Conservation (phyloP, 139 green algal genomes). For the Chlorella ohadii region DNA sequence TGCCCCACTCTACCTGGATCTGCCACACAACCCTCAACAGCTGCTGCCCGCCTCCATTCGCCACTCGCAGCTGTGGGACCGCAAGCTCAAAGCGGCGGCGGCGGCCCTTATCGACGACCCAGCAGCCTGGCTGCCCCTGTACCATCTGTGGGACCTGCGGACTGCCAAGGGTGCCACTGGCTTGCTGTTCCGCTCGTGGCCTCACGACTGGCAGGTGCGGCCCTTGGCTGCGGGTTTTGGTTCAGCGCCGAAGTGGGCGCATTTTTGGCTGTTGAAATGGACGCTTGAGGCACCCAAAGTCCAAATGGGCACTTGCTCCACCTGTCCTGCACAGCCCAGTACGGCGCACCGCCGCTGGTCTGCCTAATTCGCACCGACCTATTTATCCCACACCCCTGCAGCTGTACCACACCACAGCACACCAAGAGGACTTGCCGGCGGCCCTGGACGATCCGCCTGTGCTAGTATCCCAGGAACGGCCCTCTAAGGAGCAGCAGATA, state of each 20-base stretch:
- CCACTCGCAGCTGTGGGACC: slow-evolving; percentile 19
- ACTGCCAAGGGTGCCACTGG: slow-evolving; percentile 29
- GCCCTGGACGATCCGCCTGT: background rate
- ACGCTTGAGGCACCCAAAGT: no score
- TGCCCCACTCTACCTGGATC: no score
- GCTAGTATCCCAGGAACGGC: background rate
- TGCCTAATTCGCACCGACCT: no score
- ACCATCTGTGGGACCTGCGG: slow-evolving; percentile 20
- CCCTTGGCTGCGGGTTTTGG: background rate
- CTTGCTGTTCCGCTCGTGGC: slow-evolving; percentile 24
- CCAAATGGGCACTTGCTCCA: no score
- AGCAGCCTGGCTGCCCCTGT: slow-evolving; percentile 21
- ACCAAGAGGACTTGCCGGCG: background rate
- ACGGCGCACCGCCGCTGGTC: no score
- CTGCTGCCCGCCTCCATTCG: background rate
- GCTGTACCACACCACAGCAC: no score
- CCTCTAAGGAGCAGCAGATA: background rate
- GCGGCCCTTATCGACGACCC: slow-evolving; percentile 28
- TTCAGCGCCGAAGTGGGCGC: no score
- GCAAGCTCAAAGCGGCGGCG: slow-evolving; percentile 13
- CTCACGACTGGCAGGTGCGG: slow-evolving; percentile 25
- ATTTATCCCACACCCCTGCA: no score
- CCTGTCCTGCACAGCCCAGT: no score
- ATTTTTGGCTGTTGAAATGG: no score
- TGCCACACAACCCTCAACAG: no score